phyloP scores from a whole-genome alignment of 805 yeast genomes.

The Suhomyces vadensis region DNA sequence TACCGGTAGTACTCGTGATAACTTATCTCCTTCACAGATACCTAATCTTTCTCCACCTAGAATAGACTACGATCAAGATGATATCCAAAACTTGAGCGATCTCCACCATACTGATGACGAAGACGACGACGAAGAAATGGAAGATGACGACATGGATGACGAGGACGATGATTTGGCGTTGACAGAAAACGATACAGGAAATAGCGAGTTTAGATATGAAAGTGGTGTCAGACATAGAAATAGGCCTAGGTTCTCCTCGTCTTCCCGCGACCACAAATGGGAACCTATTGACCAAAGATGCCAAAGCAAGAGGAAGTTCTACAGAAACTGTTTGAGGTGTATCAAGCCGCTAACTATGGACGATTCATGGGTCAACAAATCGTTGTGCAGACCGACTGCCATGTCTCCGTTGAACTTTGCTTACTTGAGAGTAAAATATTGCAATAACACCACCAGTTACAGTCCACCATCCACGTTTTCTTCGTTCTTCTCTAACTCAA shows the following conservation, averaged over 20 bases:
- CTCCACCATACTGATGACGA: constrained; percentile 32
- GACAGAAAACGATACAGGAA: too few species aligned
- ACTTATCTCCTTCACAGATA: not conserved
- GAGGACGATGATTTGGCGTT: not conserved
- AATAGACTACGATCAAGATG: constrained; percentile 17
- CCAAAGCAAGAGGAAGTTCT: constrained; percentile 39
- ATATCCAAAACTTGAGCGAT: constrained; percentile 29
- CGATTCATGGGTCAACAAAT: constrained; percentile 55
- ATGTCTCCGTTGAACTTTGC: constrained; percentile 21
- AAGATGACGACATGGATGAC: constrained; percentile 8
- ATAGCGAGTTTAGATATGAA: not conserved
- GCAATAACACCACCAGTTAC: not conserved
- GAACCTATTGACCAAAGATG: constrained; percentile 40
- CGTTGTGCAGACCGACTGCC: constrained; percentile 40
- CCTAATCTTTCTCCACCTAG: not conserved
- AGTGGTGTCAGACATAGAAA: not conserved
- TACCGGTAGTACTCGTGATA: not conserved
- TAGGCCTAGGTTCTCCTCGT: not conserved
- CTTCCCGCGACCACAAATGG: constrained; percentile 41
- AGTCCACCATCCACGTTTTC: constrained; percentile 4
- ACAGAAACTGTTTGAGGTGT: constrained; percentile 57
- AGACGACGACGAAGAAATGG: constrained; percentile 19
- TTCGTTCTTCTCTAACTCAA: constrained; percentile 11
- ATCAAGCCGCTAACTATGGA: constrained; percentile 53
- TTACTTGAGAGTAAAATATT: constrained; percentile 20